A percentile compares a stretch with the other conserved stretches of the same genome.
Evolutionary conservation across 192 early-diverging fungal species (phyloP).

Genomic region (Coemansia sp.): DNA sequence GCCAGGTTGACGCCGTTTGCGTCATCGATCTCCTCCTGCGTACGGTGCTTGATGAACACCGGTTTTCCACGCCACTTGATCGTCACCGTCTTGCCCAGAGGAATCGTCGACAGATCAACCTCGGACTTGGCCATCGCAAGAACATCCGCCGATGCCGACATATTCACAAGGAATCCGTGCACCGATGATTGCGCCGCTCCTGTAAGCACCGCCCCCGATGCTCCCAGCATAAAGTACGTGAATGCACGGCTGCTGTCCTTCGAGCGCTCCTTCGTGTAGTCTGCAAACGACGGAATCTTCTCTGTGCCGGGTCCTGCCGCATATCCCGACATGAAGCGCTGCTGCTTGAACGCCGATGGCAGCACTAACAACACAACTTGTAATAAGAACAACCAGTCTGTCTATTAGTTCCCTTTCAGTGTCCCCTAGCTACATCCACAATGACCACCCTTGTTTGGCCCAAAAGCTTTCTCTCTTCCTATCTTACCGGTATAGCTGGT

Average conservation of each 20-base stretch:
- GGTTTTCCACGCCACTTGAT: slow-evolving; percentile 99
- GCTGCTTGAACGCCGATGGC: slow-evolving; percentile 45
- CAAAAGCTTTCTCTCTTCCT: too few species aligned
- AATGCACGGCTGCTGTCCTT: slow-evolving; percentile 70
- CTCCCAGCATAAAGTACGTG: slow-evolving; percentile 94
- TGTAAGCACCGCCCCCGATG: slow-evolving; percentile 79
- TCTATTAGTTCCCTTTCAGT: too few species aligned
- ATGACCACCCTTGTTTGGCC: too few species aligned
- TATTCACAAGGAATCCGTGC: slow-evolving; percentile 71
- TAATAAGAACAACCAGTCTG: too few species aligned
- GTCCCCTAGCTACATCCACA: too few species aligned
- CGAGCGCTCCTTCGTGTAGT: slow-evolving; percentile 72
- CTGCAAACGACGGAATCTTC: slow-evolving; percentile 72
- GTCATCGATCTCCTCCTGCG: slow-evolving; percentile 90
- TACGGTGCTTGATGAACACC: slow-evolving; percentile 96
- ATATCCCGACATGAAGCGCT: slow-evolving; percentile 57
- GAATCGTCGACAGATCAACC: slow-evolving; percentile 87
- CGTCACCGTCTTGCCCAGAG: slow-evolving; percentile 94
- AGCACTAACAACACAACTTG: too few species aligned
- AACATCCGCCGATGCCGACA: slow-evolving; percentile 97
- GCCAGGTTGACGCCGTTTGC: slow-evolving; percentile 78
- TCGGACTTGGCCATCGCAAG: slow-evolving; percentile 98
- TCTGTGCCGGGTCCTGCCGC: slow-evolving; percentile 61
- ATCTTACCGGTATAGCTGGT: slow-evolving; percentile 49
- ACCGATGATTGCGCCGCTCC: slow-evolving; percentile 88